Evolutionary conservation across 2,329 filamentous ascomycete genomes (phyloP).

Genomic region (Aureobasidium sp.): DNA sequence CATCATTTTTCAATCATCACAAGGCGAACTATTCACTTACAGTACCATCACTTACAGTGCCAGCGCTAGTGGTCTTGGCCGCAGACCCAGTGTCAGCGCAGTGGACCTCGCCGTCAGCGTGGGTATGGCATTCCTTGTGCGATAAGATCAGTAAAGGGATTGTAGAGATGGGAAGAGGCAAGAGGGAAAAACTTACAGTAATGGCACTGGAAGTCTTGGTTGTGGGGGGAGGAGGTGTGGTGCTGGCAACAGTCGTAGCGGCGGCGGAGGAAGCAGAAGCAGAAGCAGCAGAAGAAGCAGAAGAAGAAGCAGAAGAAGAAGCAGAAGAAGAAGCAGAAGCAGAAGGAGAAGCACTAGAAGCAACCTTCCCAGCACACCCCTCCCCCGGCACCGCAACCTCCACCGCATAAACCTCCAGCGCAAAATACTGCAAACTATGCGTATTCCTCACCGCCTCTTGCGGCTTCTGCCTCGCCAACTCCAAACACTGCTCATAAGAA

Average conservation of each 20-base stretch:
- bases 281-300: slow-evolving; percentile 15
- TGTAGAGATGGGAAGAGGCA: too few species aligned
- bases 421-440: slow-evolving; percentile 61
- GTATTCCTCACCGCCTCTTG: slow-evolving; percentile 50
- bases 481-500: slow-evolving; percentile 49
- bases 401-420: slow-evolving; percentile 59
- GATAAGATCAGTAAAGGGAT: not conserved
- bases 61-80: slow-evolving; percentile 58
- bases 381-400: slow-evolving; percentile 57
- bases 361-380: slow-evolving; percentile 49
- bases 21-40: slow-evolving; percentile 27
- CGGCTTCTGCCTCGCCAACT: slow-evolving; percentile 45
- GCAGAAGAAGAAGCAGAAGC: slow-evolving; percentile 16
- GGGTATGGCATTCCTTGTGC: slow-evolving; percentile 25
- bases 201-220: slow-evolving; percentile 61
- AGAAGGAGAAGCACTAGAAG: slow-evolving; percentile 15
- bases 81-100: slow-evolving; percentile 14
- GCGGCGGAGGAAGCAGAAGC: slow-evolving; percentile 12
- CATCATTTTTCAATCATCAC: too few species aligned
- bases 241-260: slow-evolving; percentile 10
- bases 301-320: slow-evolving; percentile 9
- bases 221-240: slow-evolving; percentile 38
- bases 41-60: slow-evolving; percentile 66
- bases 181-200: slow-evolving; percentile 68
- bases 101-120: slow-evolving; percentile 23